Conservation (phyloP, 2,329 filamentous ascomycete species). For the Claviceps fusiformis region DNA sequence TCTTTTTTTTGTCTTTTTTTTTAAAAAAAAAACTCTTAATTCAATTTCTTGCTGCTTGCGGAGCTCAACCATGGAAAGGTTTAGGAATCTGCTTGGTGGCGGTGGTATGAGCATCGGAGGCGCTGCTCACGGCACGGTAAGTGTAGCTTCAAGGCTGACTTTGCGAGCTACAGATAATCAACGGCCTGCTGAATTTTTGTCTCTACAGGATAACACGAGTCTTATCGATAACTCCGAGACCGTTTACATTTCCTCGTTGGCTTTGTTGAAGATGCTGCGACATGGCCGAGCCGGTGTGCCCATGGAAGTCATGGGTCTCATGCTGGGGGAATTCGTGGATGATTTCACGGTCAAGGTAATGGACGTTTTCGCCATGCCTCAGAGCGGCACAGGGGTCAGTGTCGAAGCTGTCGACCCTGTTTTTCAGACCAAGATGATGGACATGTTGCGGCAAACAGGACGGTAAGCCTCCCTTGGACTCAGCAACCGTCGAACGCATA, state of each 20-base stretch:
- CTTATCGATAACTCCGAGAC: conserved; percentile 99
- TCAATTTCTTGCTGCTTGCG: neutral
- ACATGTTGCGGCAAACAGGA: conserved; percentile 96
- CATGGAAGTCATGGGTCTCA: conserved; percentile 99
- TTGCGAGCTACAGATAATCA: neutral
- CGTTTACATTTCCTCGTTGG: conserved; percentile 96
- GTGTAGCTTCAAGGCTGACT: conserved; percentile 9
- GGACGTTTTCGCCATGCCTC: conserved; percentile 98
- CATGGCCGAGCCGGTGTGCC: conserved; percentile 95
- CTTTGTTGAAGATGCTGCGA: conserved; percentile 94
- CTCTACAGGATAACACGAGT: conserved; percentile 65
- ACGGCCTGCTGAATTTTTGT: neutral
- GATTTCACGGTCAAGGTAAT: conserved; percentile 98
- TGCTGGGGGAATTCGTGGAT: conserved; percentile 97
- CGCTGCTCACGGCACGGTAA: conserved; percentile 26
- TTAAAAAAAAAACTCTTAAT: neutral
- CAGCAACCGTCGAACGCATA: neutral
- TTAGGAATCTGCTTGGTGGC: conserved; percentile 77
- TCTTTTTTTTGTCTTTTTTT: neutral
- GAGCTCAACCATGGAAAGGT: conserved; percentile 61
- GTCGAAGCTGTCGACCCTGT: conserved; percentile 97
- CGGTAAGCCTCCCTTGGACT: conserved; percentile 41
- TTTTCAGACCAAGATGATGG: conserved; percentile 99
- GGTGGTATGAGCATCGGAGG: conserved; percentile 52
- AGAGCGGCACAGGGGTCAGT: conserved; percentile 94